A percentile compares a stretch with the other conserved stretches of the same genome.
These are phyloP conservation scores for Hanseniaspora taiwanica DNA, from an alignment of 805 yeast species.

Conservation along the genomic window DNA sequence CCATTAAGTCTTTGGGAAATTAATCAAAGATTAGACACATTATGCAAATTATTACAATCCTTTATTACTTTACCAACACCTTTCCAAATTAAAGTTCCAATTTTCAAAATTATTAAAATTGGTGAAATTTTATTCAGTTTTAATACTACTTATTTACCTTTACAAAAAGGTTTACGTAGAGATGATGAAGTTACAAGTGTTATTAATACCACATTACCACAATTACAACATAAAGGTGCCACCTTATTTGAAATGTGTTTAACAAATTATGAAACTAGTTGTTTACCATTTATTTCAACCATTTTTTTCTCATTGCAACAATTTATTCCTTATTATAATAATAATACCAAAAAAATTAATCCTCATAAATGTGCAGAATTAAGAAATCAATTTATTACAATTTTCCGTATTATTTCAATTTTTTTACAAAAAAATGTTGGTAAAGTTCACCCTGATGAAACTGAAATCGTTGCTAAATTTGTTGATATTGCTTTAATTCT, in stretches of 20 bases:
- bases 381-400: conserved; percentile 22
- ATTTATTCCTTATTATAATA: conserved; percentile 36
- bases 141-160: conserved; percentile 39
- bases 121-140: conserved; percentile 44
- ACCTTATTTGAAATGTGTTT: conserved; percentile 24
- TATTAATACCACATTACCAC: conserved; percentile 30
- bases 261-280: conserved; percentile 19
- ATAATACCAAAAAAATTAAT: conserved; percentile 27
- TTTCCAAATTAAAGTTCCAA: conserved; percentile 44
- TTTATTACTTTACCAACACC: conserved; percentile 41
- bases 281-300: conserved; percentile 36
- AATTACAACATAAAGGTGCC: conserved; percentile 34
- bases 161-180: conserved; percentile 43
- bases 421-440: conserved; percentile 9
- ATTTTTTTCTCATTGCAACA: conserved; percentile 44
- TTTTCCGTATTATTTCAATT: conserved; percentile 18
- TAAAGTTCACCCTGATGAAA: conserved; percentile 26
- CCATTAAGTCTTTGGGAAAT: conserved; percentile 39
- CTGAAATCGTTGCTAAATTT: conserved; percentile 39
- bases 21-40: conserved; percentile 35
- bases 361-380: conserved; percentile 23
- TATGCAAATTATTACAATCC: conserved; percentile 33
- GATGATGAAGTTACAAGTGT: conserved; percentile 35
- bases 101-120: conserved; percentile 41
- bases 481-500: conserved; percentile 42